phyloP scores from a whole-genome alignment of 345 rosid genomes.

The Sisymbrium altissimum region DNA sequence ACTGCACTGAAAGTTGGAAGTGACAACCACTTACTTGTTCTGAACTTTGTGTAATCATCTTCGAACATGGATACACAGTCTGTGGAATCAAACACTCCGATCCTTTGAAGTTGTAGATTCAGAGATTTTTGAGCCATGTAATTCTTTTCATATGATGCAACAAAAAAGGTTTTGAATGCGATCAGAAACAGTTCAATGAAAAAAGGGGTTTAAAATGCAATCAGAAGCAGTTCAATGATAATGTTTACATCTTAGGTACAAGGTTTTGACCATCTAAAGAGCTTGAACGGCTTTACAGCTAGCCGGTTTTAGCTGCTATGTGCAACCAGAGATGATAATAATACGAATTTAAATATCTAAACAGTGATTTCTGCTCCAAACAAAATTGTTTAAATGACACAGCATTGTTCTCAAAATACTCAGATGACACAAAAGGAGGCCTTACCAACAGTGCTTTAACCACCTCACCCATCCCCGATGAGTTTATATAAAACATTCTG shows the following conservation, averaged over 20 bases:
- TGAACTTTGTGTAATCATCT: slow-evolving; percentile 67
- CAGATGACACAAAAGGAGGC: not conserved
- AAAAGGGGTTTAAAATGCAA: slow-evolving; percentile 3
- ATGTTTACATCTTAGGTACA: slow-evolving; percentile 1
- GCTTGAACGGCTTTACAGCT: slow-evolving; percentile 1
- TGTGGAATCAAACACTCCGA: slow-evolving; percentile 48
- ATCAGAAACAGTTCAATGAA: slow-evolving; percentile 6
- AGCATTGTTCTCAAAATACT: not conserved
- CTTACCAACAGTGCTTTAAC: not conserved
- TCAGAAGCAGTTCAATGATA: not conserved
- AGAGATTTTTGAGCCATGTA: slow-evolving; percentile 77
- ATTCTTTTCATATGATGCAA: slow-evolving; percentile 49
- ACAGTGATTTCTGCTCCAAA: not conserved
- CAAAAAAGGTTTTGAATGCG: slow-evolving; percentile 6
- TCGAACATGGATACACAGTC: slow-evolving; percentile 61
- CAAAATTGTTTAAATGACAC: not conserved
- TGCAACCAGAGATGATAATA: not conserved
- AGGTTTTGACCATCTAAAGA: not conserved
- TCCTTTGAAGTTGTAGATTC: slow-evolving; percentile 63
- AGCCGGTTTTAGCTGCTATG: not conserved
- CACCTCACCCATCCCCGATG: not conserved
- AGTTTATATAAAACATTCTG: not conserved
- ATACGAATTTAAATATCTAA: not conserved
- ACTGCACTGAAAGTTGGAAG: not conserved
- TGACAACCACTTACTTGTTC: slow-evolving; percentile 54